Base-by-base conservation (phyloP, 2,329 filamentous ascomycete species). In the Daldinia eschscholtzii region DNA sequence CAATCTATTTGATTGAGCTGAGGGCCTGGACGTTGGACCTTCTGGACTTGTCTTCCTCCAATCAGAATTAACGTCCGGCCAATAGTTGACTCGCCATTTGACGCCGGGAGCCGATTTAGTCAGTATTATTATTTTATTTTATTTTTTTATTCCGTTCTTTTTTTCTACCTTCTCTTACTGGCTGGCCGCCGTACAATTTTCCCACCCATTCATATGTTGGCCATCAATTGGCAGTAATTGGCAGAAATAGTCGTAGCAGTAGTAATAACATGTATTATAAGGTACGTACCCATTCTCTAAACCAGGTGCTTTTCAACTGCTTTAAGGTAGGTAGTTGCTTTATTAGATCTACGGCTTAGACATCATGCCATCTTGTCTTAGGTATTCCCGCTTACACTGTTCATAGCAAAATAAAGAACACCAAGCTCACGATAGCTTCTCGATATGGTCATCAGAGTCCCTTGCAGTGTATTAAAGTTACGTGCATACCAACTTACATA, bases 1-100 rank as follows among this genome's bases (percentile, higher is more conserved):
- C 71, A 74, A 72, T 74, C 71, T 75, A 72, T 73, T 70, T 68
- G 46, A 73, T 69, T 70, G 64, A 70, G 68, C 71, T 71, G 65
- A 71, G 67, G 64, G 60, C 69, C 64, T 23, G 63, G 68, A 69
- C 10, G 20, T 55, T 57, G 64, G 69, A 63, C 67, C 63, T 56
- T 62, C 20, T 61, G 61, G 53, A 66, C 63, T 57, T 39, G 33
- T 57, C 48, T 69, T 70, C 61, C 70, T 72, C 73, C 74, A 75
- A 76, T 75, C 67, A 74, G 58, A 59, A 41, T 58, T 53, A 56
- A 44, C 58, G 13, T 37, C 30, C 28, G 44, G 66, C 64, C 68
- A 68, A 70, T 71, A 70, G 64, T 68, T 65, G 37, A 50, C 33
- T 72, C 57, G 68, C 63, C 65, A 70, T 70, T 73, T 73, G 71